phyloP scores from a whole-genome alignment of 2,329 filamentous ascomycete genomes.

The Fusarium neocosmosporiellum region DNA sequence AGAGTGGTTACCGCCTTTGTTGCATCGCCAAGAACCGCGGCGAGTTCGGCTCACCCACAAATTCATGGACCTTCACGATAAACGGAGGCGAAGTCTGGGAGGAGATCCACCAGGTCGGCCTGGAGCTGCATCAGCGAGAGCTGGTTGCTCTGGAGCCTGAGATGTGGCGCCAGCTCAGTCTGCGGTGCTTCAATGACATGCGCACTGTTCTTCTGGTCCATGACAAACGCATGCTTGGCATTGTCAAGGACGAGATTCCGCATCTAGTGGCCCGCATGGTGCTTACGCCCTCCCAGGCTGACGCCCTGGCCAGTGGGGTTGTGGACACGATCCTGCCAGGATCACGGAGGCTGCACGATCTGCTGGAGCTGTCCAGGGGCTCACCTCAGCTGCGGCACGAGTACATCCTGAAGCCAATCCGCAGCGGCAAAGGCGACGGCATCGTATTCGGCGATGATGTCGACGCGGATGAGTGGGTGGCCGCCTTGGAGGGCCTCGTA shows the following conservation, averaged over 20 bases:
- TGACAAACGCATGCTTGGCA: conserved; percentile 56
- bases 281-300: conserved; percentile 44
- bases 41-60: neutral
- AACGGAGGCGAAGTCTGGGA: conserved; percentile 44
- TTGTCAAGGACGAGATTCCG: conserved; percentile 50
- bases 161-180: conserved; percentile 49
- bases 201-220: conserved; percentile 54
- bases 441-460: conserved; percentile 55
- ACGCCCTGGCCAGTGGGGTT: conserved; percentile 42
- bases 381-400: conserved; percentile 33
- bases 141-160: conserved; percentile 45
- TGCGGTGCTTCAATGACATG: conserved; percentile 55
- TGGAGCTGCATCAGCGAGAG: conserved; percentile 55
- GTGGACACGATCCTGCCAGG: conserved; percentile 50
- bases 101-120: conserved; percentile 51
- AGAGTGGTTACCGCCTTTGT: conserved; percentile 45
- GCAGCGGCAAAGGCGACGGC: conserved; percentile 53
- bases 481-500: conserved; percentile 32
- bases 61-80: conserved; percentile 22
- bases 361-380: conserved; percentile 27
- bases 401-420: conserved; percentile 53
- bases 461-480: conserved; percentile 43
- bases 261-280: conserved; percentile 40
- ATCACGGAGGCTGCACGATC: conserved; percentile 37
- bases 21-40: conserved; percentile 33